Conservation (phyloP, 257 asterid genomes). For the Solanum pennellii region DNA sequence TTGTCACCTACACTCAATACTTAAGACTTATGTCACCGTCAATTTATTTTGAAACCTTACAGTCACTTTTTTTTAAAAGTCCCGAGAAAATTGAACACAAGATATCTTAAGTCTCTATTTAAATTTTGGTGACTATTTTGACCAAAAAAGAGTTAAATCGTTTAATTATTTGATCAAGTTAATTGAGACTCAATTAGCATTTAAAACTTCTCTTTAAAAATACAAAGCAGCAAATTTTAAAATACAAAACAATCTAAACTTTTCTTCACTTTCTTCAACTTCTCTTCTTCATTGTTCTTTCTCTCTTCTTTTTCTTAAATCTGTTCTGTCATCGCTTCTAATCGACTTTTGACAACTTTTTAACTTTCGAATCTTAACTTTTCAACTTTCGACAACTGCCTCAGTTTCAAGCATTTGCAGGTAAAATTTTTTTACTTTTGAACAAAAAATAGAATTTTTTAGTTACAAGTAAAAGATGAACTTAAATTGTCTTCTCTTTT, state of each 20-base stretch:
- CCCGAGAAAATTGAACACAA: not conserved
- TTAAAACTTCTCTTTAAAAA: too few species aligned
- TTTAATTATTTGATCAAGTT: not conserved
- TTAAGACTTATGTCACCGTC: too few species aligned
- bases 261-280: not conserved
- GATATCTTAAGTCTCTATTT: not conserved
- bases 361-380: too few species aligned
- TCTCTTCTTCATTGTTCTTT: too few species aligned
- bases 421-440: not conserved
- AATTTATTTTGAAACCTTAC: too few species aligned
- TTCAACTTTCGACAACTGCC: not conserved
- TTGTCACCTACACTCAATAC: too few species aligned
- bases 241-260: not conserved
- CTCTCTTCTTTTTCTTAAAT: not conserved
- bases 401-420: too few species aligned
- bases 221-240: too few species aligned
- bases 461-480: not conserved
- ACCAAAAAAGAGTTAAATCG: not conserved
- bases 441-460: not conserved
- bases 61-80: too few species aligned
- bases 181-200: not conserved
- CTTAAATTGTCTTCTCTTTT: not conserved
- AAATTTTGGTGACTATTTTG: not conserved
- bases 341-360: too few species aligned
- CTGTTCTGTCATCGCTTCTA: not conserved